Evolutionary conservation across 257 asterid genomes (phyloP).

Genomic region (Plantago major): DNA sequence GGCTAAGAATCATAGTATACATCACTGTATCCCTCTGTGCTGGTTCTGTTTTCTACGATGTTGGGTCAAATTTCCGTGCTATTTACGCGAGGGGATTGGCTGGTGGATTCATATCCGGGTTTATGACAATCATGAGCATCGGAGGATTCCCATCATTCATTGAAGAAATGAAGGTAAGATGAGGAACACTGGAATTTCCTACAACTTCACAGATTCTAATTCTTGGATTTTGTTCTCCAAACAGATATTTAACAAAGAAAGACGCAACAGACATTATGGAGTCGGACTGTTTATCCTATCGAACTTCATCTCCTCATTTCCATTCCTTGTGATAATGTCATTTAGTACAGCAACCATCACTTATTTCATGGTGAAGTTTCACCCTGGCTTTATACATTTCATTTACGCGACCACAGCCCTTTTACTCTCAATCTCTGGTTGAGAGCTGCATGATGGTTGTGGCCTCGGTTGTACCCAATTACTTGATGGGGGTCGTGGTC

Average conservation of each 20-base stretch:
- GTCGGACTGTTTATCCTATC: slow-evolving; percentile 67
- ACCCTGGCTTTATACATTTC: slow-evolving; percentile 62
- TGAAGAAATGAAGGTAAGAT: slow-evolving; percentile 80
- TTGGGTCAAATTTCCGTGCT: slow-evolving; percentile 52
- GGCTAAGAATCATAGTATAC: slow-evolving; percentile 70
- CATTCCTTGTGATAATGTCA: slow-evolving; percentile 62
- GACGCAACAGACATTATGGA: slow-evolving; percentile 75
- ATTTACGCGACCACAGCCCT: slow-evolving; percentile 49
- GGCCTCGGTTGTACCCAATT: slow-evolving; percentile 83
- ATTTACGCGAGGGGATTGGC: slow-evolving; percentile 77
- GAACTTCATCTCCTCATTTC: slow-evolving; percentile 75
- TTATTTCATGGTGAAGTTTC: slow-evolving; percentile 62
- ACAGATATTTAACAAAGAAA: slow-evolving; percentile 76
- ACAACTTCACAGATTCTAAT: neutral
- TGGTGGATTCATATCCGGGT: slow-evolving; percentile 84
- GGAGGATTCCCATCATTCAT: slow-evolving; percentile 97
- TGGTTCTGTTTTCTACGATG: slow-evolving; percentile 68
- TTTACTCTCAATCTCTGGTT: slow-evolving; percentile 48
- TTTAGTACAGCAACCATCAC: slow-evolving; percentile 52
- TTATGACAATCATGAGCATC: slow-evolving; percentile 90
- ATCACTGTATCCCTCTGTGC: slow-evolving; percentile 53
- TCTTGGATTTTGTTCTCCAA: slow-evolving; percentile 8
- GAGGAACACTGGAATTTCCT: too few relatives aligned
- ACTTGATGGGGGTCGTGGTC: slow-evolving; percentile 69
- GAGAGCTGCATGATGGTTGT: slow-evolving; percentile 97